Evolutionary conservation across 2,329 filamentous ascomycete genomes (phyloP), one percentile per base, ranked within the genome.

Genomic region (Colletotrichum liriopes): DNA sequence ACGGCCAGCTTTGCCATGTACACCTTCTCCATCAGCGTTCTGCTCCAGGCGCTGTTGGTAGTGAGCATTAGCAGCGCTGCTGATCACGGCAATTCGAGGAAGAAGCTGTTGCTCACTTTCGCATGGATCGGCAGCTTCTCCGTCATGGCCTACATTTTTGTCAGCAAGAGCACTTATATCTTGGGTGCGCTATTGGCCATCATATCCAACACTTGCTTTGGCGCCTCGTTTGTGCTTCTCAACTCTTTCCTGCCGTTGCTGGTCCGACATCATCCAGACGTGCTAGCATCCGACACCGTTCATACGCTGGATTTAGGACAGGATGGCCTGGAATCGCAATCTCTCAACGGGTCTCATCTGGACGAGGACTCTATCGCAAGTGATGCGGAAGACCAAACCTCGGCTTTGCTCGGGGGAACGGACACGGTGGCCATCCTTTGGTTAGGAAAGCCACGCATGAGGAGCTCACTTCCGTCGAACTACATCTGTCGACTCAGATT

Each of bases 1-100:
- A 98, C 96, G 0, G 95, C 96, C 45, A 97, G 94, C 81, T 98
- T 98, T 81, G 96, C 95, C 80, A 97, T 98, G 94, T 98, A 98
- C 83, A 98, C 95, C 2, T 99, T 99, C 82, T 97, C 95, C 70
- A 86, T 97, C 78, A 97, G 94, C 80, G 96, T 99, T 1, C 82
- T 98, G 26, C 82, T 98, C 14, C 96, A 99, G 81, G 93, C 95
- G 1, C 83, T 98, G 37, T 85, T 98, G 39, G 97, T 99, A 54
- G 94, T 99, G 74, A 97, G 95, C 79, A 98, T 99, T 87, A 98
- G 95, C 78, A 96, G 94, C 67, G 95, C 96, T 9, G 96, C 96
- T 69, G 96, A 99, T 81, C 96, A 98, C 82, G 96, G 96, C 74
- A 93, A 90, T 76, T 96, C 95, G 84, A 92, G 96, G 72, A 99